Percentiles rank a stretch among this genome's conserved stretches.
These are phyloP conservation scores for Barnettozyma hawaiiensis DNA, from an alignment of 1,139 yeast genomes.

Conservation along the genomic window DNA sequence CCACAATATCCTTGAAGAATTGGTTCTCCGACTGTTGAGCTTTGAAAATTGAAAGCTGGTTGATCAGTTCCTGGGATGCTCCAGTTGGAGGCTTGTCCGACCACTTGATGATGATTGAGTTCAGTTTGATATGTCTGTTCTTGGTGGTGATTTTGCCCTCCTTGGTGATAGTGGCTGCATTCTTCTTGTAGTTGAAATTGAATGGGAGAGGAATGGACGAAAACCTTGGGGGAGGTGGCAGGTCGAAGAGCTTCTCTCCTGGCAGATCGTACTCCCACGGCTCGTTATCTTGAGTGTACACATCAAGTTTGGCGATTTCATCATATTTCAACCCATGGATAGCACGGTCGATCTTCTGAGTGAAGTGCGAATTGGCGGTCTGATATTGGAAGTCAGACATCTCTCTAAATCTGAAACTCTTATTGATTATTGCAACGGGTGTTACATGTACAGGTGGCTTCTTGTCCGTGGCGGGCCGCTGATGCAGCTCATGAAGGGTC, in stretches of 20 bases:
- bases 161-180: constrained; percentile 48
- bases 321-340: constrained; percentile 36
- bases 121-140: constrained; percentile 37
- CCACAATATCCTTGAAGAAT: constrained; percentile 19
- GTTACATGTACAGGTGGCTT: constrained; percentile 36
- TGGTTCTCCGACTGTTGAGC: constrained; percentile 11
- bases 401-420: constrained; percentile 74
- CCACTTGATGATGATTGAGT: constrained; percentile 43
- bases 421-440: constrained; percentile 66
- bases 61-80: constrained; percentile 38
- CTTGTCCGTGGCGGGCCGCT: too few relatives aligned
- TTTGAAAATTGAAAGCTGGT: constrained; percentile 28
- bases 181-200: constrained; percentile 58
- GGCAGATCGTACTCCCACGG: constrained; percentile 21
- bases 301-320: constrained; percentile 32
- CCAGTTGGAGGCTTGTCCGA: constrained; percentile 39
- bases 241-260: constrained; percentile 35
- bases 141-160: constrained; percentile 45
- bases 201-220: constrained; percentile 73
- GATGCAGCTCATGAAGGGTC: constrained; percentile 36
- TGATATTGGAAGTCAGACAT: constrained; percentile 83
- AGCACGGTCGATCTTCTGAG: constrained; percentile 36
- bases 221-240: constrained; percentile 85
- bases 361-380: constrained; percentile 52
- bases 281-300: constrained; percentile 20